phyloP scores from a whole-genome alignment of 306 rosid species.

The Casuarina cunninghamiana region DNA sequence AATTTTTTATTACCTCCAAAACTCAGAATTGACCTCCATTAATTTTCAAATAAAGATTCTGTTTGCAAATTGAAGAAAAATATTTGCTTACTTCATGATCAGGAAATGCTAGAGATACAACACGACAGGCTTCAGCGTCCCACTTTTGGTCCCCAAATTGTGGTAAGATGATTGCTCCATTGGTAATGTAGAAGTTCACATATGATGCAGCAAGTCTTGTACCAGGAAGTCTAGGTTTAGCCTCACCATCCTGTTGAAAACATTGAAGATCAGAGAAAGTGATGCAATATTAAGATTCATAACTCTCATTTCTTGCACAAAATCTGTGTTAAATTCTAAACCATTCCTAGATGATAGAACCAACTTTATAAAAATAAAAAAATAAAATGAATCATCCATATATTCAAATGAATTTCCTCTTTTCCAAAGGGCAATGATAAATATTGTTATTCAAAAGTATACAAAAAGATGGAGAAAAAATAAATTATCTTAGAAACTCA shows the following conservation, averaged over 20 bases:
- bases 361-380: too few relatives aligned
- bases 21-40: background rate
- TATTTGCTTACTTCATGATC: conserved; percentile 59
- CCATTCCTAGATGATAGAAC: background rate
- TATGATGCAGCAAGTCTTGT: conserved; percentile 94
- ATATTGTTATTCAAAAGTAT: background rate
- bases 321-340: background rate
- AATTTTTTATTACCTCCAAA: background rate
- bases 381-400: background rate
- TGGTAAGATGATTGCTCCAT: conserved; percentile 75
- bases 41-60: background rate
- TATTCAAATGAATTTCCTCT: background rate
- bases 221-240: conserved; percentile 60
- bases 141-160: conserved; percentile 86
- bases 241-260: conserved; percentile 48
- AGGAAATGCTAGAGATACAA: conserved; percentile 74
- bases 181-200: conserved; percentile 87
- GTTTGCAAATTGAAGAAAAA: conserved; percentile 11
- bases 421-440: background rate
- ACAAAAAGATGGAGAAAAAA: background rate
- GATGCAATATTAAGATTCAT: conserved; percentile 9
- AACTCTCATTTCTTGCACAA: background rate
- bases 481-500: background rate
- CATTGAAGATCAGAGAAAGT: conserved; percentile 13
- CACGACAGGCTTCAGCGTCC: conserved; percentile 77